phyloP scores from a whole-genome alignment of 345 rosid genomes.

The Moricandia arvensis region DNA sequence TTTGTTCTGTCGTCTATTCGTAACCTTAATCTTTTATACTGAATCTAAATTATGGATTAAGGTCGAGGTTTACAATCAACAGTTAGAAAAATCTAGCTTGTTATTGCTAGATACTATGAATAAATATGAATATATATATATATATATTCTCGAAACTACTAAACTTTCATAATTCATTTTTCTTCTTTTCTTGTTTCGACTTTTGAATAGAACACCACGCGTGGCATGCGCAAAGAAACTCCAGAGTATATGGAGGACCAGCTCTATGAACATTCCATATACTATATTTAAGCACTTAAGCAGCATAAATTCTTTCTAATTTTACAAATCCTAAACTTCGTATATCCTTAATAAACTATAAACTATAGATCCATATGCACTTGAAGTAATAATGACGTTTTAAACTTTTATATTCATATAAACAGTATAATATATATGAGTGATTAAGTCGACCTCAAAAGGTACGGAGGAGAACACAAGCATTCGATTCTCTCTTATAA shows the following conservation, averaged over 20 bases:
- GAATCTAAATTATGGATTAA: background rate
- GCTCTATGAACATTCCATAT: conserved; percentile 4
- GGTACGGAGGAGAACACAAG: conserved; percentile 43
- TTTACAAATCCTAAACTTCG: conserved; percentile 3
- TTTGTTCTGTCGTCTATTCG: no score
- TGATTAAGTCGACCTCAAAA: conserved; percentile 30
- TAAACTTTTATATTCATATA: background rate
- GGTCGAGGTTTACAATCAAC: background rate
- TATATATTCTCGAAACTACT: conserved; percentile 23
- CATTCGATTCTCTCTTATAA: conserved; percentile 32
- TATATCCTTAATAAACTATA: background rate
- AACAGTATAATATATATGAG: background rate
- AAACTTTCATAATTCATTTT: conserved; percentile 19
- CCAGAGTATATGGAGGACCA: conserved; percentile 33
- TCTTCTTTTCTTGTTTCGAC: conserved; percentile 7
- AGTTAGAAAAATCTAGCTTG: background rate
- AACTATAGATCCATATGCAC: background rate
- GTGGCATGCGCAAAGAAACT: conserved; percentile 5
- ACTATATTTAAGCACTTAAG: conserved; percentile 13
- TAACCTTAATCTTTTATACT: background rate
- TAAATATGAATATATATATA: background rate
- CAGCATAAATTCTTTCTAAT: conserved; percentile 26
- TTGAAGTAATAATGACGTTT: background rate
- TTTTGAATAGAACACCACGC: conserved; percentile 9
- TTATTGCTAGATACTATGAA: conserved; percentile 1